phyloP scores from a whole-genome alignment of 1,284 basidiomycete genomes.

The Trametes pubescens region DNA sequence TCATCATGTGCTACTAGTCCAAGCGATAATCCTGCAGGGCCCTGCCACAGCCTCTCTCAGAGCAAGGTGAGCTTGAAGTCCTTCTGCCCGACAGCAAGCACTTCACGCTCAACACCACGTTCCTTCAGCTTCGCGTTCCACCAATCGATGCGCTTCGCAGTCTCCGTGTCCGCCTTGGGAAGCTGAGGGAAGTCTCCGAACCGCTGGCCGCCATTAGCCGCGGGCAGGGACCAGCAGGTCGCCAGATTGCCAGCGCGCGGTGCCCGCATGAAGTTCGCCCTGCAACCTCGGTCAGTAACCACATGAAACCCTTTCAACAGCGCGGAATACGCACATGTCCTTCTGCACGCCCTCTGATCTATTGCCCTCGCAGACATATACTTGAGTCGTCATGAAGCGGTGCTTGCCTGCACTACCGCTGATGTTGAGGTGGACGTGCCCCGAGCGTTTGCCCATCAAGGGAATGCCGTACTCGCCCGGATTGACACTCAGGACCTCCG shows the following conservation, averaged over 20 bases:
- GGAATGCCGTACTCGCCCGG: conserved; percentile 36
- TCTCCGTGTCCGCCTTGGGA: conserved; percentile 26
- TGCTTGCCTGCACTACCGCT: conserved; percentile 22
- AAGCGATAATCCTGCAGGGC: too few species aligned
- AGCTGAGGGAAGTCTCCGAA: conserved; percentile 35
- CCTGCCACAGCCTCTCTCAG: background rate
- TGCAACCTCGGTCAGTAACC: conserved; percentile 8
- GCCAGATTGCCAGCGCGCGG: conserved; percentile 32
- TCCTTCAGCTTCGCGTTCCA: conserved; percentile 39
- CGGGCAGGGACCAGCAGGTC: conserved; percentile 32
- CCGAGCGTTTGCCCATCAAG: conserved; percentile 24
- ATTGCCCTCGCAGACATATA: conserved; percentile 40
- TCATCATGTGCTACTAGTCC: background rate
- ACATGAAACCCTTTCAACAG: background rate
- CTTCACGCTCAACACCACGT: conserved; percentile 24
- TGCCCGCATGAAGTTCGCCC: conserved; percentile 32
- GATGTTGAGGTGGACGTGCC: conserved; percentile 39
- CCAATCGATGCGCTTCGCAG: conserved; percentile 30
- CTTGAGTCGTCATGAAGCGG: conserved; percentile 39
- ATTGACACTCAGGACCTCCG: conserved; percentile 39
- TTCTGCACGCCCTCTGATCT: conserved; percentile 25
- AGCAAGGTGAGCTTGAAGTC: conserved; percentile 20
- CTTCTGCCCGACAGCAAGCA: conserved; percentile 28
- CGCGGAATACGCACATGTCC: conserved; percentile 36
- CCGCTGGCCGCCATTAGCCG: conserved; percentile 21